phyloP scores from a whole-genome alignment of 2,329 filamentous ascomycete genomes.

The Penicillium sp. region DNA sequence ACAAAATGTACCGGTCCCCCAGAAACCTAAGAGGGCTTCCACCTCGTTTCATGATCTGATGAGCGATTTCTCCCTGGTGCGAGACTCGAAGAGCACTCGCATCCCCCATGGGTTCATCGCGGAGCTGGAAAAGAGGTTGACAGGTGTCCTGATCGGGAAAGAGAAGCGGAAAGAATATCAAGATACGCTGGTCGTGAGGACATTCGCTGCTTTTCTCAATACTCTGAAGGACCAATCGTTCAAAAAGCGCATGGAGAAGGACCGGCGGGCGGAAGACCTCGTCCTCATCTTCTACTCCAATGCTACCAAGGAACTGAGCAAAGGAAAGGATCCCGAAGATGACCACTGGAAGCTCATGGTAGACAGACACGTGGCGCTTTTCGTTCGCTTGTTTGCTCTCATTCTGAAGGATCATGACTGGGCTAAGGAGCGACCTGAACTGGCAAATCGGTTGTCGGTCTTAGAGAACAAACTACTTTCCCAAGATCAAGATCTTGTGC shows the following conservation, averaged over 20 bases:
- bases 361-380: conserved; percentile 91
- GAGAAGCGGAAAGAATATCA: conserved; percentile 82
- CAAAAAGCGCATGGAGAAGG: conserved; percentile 84
- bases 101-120: conserved; percentile 64
- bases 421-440: conserved; percentile 73
- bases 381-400: conserved; percentile 73
- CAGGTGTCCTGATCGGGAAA: conserved; percentile 68
- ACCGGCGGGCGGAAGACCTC: conserved; percentile 81
- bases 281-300: conserved; percentile 94
- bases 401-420: conserved; percentile 77
- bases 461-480: conserved; percentile 89
- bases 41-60: conserved; percentile 71
- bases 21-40: too few relatives aligned
- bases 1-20: conserved; percentile 66
- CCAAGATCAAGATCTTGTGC: conserved; percentile 80
- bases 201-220: conserved; percentile 89
- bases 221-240: conserved; percentile 83
- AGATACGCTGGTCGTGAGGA: conserved; percentile 78
- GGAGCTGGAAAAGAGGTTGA: conserved; percentile 67
- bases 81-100: conserved; percentile 60
- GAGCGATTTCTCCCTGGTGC: conserved; percentile 67
- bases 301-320: conserved; percentile 80
- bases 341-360: conserved; percentile 85
- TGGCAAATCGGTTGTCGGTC: conserved; percentile 66
- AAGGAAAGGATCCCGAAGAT: conserved; percentile 65